Base-by-base conservation (phyloP, 768 basidiomycete species). In the Tricholoma sp. region DNA sequence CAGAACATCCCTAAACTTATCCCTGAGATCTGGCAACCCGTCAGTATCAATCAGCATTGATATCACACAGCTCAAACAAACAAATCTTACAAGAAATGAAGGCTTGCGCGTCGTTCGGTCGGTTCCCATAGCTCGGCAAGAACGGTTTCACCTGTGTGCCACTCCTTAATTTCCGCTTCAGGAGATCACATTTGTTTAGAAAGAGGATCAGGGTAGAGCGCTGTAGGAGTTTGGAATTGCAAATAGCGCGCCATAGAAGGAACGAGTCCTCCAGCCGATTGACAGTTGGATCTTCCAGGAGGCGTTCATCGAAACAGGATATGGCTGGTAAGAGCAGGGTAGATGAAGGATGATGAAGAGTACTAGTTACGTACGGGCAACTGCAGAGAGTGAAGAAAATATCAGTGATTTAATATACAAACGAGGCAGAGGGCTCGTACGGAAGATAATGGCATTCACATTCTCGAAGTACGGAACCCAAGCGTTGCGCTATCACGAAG, bases 391-490 rank as follows among this genome's bases (percentile, higher is more conserved):
- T 49, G 32, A 28, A 10, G 2, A 29, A 56, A 57, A 3, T 29
- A 41, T 62, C 51, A 55, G 51, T 7, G 12, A 20, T 12, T 42
- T 1, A 18, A n/a, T n/a, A n/a, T n/a, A n/a, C n/a, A 36, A 37
- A n/a, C 15, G 55, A 28, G 8, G 6, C 15, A 10, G 24, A 11
- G 4, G 6, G 12, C 67, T 31, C 61, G 70, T 74, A 67, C 89
- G 81, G 70, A 91, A 90, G 57, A 91, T 89, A 61, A 91, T 85
- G 3, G 88, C 86, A 62, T 87, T 80, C n/a, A 88, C 79, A 59
- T 82, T 81, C 58, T 89, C 85, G 54, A 90, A 90, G 66, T 79
- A 89, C 2, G 86, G 82, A 4, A 85, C 70, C 88, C 88, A 90
- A 18, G 83, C 84, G 41, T 82, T 77, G 15, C 88, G 83, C 84